These are phyloP conservation scores for Leishmania amazonensis DNA, from an alignment of 208 protist species.

Conservation along the genomic window DNA sequence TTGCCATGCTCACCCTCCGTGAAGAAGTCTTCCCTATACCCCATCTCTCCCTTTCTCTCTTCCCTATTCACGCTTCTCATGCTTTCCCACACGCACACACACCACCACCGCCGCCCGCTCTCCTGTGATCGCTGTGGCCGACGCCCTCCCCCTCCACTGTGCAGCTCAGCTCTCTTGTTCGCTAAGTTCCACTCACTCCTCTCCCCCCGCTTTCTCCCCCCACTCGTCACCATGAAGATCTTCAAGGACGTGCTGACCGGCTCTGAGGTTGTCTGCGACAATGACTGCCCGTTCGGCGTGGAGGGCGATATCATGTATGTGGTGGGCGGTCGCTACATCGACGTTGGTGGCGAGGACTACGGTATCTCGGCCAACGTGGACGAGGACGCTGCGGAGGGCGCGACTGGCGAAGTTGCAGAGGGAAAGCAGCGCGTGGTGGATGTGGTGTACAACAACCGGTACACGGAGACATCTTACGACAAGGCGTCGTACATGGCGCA, in stretches of 20 bases:
- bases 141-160: neutral
- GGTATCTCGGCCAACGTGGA: constrained; percentile 92
- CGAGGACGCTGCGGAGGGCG: constrained; percentile 86
- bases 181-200: neutral
- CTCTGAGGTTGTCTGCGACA: constrained; percentile 93
- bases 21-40: neutral
- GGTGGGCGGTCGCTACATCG: constrained; percentile 85
- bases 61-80: neutral
- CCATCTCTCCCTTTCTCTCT: neutral
- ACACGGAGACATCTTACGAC: constrained; percentile 93
- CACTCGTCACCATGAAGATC: constrained; percentile 74
- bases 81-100: neutral
- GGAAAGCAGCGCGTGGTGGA: constrained; percentile 85
- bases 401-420: constrained; percentile 80
- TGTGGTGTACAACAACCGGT: constrained; percentile 91
- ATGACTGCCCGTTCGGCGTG: constrained; percentile 77
- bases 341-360: constrained; percentile 89
- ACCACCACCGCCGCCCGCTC: neutral
- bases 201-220: neutral
- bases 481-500: constrained; percentile 93
- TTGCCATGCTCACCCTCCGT: neutral
- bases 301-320: constrained; percentile 87
- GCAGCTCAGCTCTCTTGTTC: constrained; percentile 15
- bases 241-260: constrained; percentile 88
- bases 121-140: neutral